These are phyloP conservation scores for Lactifluus hygrophoroides DNA, from an alignment of 768 basidiomycete genomes.

Conservation along the genomic window DNA sequence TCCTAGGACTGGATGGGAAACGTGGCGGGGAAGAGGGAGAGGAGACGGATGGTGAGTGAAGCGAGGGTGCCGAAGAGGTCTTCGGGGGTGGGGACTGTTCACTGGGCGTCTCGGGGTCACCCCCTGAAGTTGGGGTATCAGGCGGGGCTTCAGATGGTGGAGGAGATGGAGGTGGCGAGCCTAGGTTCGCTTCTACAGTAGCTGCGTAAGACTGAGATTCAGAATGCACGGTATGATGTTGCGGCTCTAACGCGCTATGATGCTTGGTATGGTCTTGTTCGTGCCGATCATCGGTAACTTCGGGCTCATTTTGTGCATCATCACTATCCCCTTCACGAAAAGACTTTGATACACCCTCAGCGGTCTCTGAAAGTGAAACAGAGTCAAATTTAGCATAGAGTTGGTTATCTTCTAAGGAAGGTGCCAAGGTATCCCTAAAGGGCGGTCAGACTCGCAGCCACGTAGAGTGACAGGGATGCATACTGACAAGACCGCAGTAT, in stretches of 20 bases:
- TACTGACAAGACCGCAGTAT: conserved; percentile 30
- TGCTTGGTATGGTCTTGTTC: not conserved
- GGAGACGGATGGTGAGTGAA: conserved; percentile 28
- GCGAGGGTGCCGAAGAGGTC: conserved; percentile 21
- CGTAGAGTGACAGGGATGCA: not conserved
- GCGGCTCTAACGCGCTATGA: not conserved
- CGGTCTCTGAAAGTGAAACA: conserved; percentile 9
- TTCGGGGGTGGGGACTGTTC: not conserved
- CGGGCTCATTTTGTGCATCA: not conserved
- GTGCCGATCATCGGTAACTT: not conserved
- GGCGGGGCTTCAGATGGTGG: conserved; percentile 4
- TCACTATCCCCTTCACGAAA: not conserved
- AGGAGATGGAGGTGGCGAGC: conserved; percentile 2
- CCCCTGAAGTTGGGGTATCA: conserved; percentile 16
- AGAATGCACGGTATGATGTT: not conserved
- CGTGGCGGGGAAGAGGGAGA: conserved; percentile 23
- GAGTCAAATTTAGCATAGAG: conserved; percentile 8
- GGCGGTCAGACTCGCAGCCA: not conserved
- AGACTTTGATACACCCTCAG: not conserved
- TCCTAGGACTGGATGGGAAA: conserved; percentile 21
- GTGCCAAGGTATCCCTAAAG: conserved; percentile 26
- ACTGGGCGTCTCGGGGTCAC: not conserved
- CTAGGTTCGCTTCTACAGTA: not conserved
- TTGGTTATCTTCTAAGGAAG: conserved; percentile 22
- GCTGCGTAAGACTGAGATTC: not conserved